Conservation (phyloP, 1,284 basidiomycete genomes). For the Puccinia triticina region DNA sequence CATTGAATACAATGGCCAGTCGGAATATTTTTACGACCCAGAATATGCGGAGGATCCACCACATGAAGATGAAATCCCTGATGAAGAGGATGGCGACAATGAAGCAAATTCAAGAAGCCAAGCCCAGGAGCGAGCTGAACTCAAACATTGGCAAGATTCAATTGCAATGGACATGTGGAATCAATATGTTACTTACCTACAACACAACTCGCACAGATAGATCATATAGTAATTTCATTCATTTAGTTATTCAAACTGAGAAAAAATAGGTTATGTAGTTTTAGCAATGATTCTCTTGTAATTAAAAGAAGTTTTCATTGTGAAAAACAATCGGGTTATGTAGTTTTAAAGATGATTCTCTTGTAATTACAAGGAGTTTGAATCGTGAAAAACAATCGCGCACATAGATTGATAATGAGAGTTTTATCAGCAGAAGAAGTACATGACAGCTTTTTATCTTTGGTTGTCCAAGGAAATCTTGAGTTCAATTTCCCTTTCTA, state of each 20-base stretch:
- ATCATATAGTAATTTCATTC: background rate
- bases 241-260: too few relatives aligned
- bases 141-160: background rate
- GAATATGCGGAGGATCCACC: background rate
- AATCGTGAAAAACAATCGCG: too few relatives aligned
- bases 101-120: background rate
- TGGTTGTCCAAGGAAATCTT: background rate
- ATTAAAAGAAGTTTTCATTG: too few relatives aligned
- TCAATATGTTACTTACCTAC: background rate
- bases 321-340: too few relatives aligned
- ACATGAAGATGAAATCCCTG: conserved; percentile 7
- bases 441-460: background rate
- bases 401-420: background rate
- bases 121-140: background rate
- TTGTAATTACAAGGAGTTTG: too few relatives aligned
- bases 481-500: background rate
- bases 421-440: conserved; percentile 6
- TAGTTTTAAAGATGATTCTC: too few relatives aligned
- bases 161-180: background rate
- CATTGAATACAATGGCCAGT: conserved; percentile 2
- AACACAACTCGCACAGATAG: background rate
- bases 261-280: too few relatives aligned
- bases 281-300: too few relatives aligned
- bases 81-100: background rate
- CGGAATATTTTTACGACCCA: background rate